These are phyloP conservation scores for Torrubiellomyces zombiae DNA, from an alignment of 2,329 filamentous ascomycete species.

Conservation along the genomic window DNA sequence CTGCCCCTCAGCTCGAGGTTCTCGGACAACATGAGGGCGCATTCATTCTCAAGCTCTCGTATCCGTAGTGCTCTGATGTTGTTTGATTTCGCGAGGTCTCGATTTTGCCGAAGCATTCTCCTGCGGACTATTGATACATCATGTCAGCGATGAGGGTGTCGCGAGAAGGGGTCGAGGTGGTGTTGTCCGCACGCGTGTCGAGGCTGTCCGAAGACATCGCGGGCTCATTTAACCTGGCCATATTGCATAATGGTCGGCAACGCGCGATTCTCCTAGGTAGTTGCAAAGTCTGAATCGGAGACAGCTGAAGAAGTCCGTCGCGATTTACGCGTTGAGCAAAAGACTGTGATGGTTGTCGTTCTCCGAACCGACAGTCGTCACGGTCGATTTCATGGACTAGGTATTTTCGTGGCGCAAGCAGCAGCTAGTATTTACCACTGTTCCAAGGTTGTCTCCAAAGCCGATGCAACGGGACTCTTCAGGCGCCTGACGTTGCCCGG, in stretches of 20 bases:
- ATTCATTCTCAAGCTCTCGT: slow-evolving; percentile 59
- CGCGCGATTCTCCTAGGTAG: slow-evolving; percentile 9
- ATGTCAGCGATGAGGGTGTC: neutral
- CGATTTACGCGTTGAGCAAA: no score
- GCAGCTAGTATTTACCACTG: no score
- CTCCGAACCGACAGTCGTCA: no score
- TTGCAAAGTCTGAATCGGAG: no score
- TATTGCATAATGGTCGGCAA: slow-evolving; percentile 36
- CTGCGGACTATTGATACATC: slow-evolving; percentile 44
- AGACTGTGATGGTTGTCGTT: no score
- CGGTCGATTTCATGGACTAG: no score
- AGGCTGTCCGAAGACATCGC: slow-evolving; percentile 50
- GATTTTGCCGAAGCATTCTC: slow-evolving; percentile 67
- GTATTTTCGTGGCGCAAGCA: no score
- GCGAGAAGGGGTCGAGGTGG: no score
- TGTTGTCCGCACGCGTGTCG: slow-evolving; percentile 45
- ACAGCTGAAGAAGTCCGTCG: neutral
- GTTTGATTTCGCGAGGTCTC: slow-evolving; percentile 67
- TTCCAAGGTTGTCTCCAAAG: no score
- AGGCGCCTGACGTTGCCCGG: no score
- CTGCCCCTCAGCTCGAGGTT: slow-evolving; percentile 59
- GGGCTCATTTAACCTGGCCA: slow-evolving; percentile 71
- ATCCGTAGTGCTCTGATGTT: slow-evolving; percentile 64
- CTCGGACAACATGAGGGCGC: slow-evolving; percentile 57
- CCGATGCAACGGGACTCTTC: no score